Percentiles rank a stretch among this genome's conserved stretches.
These are phyloP conservation scores for Metschnikowia santaceciliae DNA, from an alignment of 805 yeast species.

Conservation along the genomic window DNA sequence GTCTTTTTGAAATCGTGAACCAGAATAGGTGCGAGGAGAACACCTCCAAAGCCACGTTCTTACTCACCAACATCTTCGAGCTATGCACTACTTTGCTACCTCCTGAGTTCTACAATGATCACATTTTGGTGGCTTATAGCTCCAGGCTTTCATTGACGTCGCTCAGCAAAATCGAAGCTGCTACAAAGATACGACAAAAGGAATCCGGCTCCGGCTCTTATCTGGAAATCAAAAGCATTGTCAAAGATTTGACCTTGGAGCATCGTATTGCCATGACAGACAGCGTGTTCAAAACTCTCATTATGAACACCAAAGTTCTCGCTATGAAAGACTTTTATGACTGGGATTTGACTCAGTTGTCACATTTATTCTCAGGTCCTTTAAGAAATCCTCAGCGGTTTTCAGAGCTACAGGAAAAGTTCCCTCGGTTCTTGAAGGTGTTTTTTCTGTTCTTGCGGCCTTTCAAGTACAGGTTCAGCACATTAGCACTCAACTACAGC, in stretches of 20 bases:
- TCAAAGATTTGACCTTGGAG: constrained; percentile 21
- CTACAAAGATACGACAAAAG: constrained; percentile 8
- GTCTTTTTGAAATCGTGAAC: constrained; percentile 42
- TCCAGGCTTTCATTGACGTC: constrained; percentile 11
- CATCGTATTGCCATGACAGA: constrained; percentile 49
- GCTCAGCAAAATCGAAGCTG: constrained; percentile 13
- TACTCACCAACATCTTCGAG: constrained; percentile 59
- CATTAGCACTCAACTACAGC: constrained; percentile 18
- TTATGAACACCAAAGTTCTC: constrained; percentile 66
- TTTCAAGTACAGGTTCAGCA: constrained; percentile 72
- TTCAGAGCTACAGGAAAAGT: constrained; percentile 67
- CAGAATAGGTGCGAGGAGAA: constrained; percentile 42
- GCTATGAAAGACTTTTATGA: constrained; percentile 72
- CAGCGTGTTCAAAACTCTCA: constrained; percentile 56
- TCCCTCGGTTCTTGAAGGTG: constrained; percentile 83
- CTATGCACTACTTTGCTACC: constrained; percentile 57
- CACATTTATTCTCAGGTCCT: constrained; percentile 79
- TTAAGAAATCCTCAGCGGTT: constrained; percentile 65
- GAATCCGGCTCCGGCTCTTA: background rate
- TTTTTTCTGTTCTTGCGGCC: constrained; percentile 87
- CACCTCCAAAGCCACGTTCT: constrained; percentile 55
- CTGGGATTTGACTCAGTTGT: constrained; percentile 84
- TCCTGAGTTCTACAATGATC: constrained; percentile 28
- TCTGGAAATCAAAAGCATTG: constrained; percentile 18
- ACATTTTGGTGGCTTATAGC: constrained; percentile 11